Percentiles rank a stretch among this genome's conserved stretches.
Evolutionary conservation across 441 rosid genomes (phyloP).

Genomic region (Theobroma grandiflorum): DNA sequence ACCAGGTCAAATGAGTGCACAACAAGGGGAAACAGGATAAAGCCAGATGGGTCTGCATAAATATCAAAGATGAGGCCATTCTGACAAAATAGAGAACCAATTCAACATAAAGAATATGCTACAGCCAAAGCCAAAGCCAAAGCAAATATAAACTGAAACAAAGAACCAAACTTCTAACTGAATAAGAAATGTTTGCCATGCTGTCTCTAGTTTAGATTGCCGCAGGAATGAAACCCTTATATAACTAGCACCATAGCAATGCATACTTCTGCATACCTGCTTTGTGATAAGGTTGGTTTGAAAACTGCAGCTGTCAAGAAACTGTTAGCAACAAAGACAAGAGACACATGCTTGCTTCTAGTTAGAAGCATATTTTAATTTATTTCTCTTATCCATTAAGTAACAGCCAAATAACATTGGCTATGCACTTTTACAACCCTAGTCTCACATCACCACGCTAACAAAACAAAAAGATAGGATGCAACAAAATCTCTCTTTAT

Average conservation of each 20-base stretch:
- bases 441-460: not conserved
- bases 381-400: not conserved
- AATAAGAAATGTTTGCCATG: not conserved
- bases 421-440: not conserved
- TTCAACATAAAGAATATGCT: conserved; percentile 2
- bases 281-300: not conserved
- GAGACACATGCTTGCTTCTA: not conserved
- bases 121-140: conserved; percentile 5
- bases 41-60: conserved; percentile 96
- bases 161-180: conserved; percentile 2
- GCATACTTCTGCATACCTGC: not conserved
- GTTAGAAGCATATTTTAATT: not conserved
- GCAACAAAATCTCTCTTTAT: not conserved
- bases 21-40: conserved; percentile 97
- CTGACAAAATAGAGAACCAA: conserved; percentile 16
- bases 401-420: not conserved
- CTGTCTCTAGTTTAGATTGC: not conserved
- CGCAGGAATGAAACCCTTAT: not conserved
- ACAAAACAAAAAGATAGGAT: not conserved
- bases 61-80: conserved; percentile 30
- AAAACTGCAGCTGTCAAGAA: not conserved
- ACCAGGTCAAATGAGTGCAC: conserved; percentile 97
- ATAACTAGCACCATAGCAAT: conserved; percentile 1
- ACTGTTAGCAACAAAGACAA: not conserved
- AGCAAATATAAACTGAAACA: not conserved